phyloP scores from a whole-genome alignment of 768 basidiomycete genomes.

The Auriscalpium microsporum region DNA sequence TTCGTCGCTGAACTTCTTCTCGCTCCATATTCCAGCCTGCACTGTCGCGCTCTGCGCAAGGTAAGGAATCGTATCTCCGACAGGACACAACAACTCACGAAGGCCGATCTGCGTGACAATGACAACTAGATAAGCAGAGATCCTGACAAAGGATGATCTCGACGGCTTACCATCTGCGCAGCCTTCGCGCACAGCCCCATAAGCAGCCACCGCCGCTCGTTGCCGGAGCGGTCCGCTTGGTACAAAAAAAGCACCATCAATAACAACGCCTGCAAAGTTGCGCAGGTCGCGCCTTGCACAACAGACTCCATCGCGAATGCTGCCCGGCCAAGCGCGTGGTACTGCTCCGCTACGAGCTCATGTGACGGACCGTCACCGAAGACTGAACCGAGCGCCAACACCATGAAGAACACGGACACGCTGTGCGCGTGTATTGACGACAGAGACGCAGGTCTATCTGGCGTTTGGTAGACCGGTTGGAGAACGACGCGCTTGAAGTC shows the following conservation, averaged over 20 bases:
- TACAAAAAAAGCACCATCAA: constrained; percentile 35
- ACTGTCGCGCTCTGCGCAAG: constrained; percentile 40
- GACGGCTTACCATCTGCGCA: constrained; percentile 34
- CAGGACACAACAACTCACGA: constrained; percentile 27
- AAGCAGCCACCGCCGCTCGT: constrained; percentile 41
- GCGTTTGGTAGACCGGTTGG: constrained; percentile 33
- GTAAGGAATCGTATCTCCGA: neutral
- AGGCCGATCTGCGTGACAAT: constrained; percentile 35
- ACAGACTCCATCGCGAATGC: constrained; percentile 39
- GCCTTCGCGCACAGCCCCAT: constrained; percentile 36
- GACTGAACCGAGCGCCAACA: constrained; percentile 39
- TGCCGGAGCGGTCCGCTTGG: constrained; percentile 32
- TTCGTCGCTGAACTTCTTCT: constrained; percentile 37
- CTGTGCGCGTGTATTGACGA: constrained; percentile 35
- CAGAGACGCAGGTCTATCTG: constrained; percentile 22
- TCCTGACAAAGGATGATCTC: neutral
- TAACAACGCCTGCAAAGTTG: constrained; percentile 41
- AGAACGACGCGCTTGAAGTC: constrained; percentile 36
- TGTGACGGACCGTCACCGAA: constrained; percentile 32
- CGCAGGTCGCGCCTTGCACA: constrained; percentile 33
- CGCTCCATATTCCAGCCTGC: constrained; percentile 38
- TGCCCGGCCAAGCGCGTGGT: constrained; percentile 40
- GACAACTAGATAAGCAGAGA: neutral
- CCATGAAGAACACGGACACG: constrained; percentile 44
- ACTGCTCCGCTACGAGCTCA: constrained; percentile 23